These are phyloP conservation scores for Dentipellis fragilis DNA, from an alignment of 768 basidiomycete genomes.

Conservation along the genomic window DNA sequence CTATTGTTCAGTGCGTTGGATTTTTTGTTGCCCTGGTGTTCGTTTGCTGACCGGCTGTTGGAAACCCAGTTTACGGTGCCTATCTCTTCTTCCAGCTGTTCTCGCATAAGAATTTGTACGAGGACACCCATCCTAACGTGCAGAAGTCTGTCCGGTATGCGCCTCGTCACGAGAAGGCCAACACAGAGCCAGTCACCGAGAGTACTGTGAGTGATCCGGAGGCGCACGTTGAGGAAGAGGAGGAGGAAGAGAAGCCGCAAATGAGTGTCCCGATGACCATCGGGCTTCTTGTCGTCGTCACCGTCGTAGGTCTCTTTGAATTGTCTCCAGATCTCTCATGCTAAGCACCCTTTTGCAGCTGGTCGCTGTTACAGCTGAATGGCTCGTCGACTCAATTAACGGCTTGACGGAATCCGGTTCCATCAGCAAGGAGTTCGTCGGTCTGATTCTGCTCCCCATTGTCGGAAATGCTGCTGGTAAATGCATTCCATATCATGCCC, in stretches of 20 bases:
- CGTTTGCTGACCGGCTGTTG: background rate
- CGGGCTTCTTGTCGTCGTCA: conserved; percentile 26
- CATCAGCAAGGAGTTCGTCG: conserved; percentile 78
- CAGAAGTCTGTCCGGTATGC: conserved; percentile 1
- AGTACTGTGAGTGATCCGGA: conserved; percentile 7
- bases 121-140: conserved; percentile 18
- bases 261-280: conserved; percentile 26
- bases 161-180: background rate
- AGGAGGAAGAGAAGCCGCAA: conserved; percentile 25
- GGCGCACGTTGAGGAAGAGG: conserved; percentile 14
- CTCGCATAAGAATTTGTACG: conserved; percentile 44
- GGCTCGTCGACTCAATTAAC: conserved; percentile 72
- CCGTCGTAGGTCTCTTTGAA: conserved; percentile 23
- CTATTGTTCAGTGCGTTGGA: conserved; percentile 37
- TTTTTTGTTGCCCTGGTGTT: background rate
- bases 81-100: conserved; percentile 49
- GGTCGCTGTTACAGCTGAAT: conserved; percentile 47
- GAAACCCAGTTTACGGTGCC: conserved; percentile 33
- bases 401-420: conserved; percentile 48
- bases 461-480: conserved; percentile 79
- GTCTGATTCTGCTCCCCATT: conserved; percentile 81
- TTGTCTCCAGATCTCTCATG: too few relatives aligned
- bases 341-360: conserved; percentile 16
- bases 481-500: conserved; percentile 10
- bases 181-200: background rate